Base-by-base conservation (phyloP, 169 alveolate species). In the Plasmodium relictum region DNA sequence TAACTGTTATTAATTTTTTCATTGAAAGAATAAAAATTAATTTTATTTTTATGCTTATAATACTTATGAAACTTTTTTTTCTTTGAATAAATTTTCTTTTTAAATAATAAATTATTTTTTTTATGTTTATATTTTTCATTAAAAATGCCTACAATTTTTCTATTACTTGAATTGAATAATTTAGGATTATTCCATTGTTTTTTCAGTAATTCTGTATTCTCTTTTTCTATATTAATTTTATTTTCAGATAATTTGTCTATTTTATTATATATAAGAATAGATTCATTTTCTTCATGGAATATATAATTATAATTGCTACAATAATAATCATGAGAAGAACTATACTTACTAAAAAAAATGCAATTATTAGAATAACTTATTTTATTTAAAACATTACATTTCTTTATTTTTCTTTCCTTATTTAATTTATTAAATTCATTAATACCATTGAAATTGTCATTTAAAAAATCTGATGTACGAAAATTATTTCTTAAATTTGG, bases 211-310 rank as follows among this genome's bases (percentile, higher is more conserved):
- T 31, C 39, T 4, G 1, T 48, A n/a, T 48, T 61, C 14, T 61
- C 42, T 8, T 26, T 18, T 61, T 18, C 70, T 18, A 54, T 61
- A 12, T 0, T 8, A 18, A 61, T 26, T 18, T 61, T 3, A 16
- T 61, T 61, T 61, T 61, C 24, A 6, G 7, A 8, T 26, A 61
- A 12, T 31, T 61, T 61, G 39, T 61, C 70, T 12, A 61, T 61
- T 61, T 61, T 24, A 14, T 26, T 61, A 61, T 61, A 61, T 18
- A 61, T 18, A 61, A 20, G 39, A 24, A 26, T 14, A 22, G 39
- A 12, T 31, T 31, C 39, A 31, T 31, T 31, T 31, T 31, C 39
- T 31, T 31, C 39, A 31, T 31, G 1, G 39, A 31, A 31, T 31
- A 31, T 2, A 31, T 31, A 31, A 31, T 48, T 48, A 48, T 48